Evolutionary conservation across 2,329 filamentous ascomycete genomes (phyloP).

Genomic region (Fusarium staphyleae): DNA sequence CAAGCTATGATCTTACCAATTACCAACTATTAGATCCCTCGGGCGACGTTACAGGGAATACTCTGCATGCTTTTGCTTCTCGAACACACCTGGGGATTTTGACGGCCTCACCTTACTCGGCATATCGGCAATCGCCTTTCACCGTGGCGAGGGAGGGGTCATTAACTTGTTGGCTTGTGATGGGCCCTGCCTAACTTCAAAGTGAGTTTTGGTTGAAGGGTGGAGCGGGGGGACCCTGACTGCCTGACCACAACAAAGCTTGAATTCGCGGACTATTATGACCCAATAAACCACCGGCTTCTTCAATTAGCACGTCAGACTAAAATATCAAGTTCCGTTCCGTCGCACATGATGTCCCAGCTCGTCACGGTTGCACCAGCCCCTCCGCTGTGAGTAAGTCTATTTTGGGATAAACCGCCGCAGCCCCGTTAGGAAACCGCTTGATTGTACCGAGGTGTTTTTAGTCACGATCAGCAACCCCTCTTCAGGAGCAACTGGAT

Average conservation of each 20-base stretch:
- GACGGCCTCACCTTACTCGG: background rate
- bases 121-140: background rate
- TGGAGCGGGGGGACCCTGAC: background rate
- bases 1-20: constrained; percentile 2
- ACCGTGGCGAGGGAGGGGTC: constrained; percentile 3
- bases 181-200: background rate
- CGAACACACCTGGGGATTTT: background rate
- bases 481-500: background rate
- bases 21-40: background rate
- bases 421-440: background rate
- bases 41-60: background rate
- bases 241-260: too few species aligned
- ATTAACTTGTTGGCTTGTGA: background rate
- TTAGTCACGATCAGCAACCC: background rate
- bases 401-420: constrained; percentile 33
- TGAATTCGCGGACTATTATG: constrained; percentile 5
- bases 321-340: constrained; percentile 5
- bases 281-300: constrained; percentile 5
- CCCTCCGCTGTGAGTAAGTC: constrained; percentile 8
- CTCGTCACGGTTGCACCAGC: background rate
- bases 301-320: background rate
- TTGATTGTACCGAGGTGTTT: constrained; percentile 1
- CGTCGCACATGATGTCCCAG: background rate
- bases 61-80: background rate
- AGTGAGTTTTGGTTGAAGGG: too few species aligned